A percentile compares a stretch with the other conserved stretches of the same genome.
phyloP scores from a whole-genome alignment of 179 eudicot genomes.

The Actinidia arguta region DNA sequence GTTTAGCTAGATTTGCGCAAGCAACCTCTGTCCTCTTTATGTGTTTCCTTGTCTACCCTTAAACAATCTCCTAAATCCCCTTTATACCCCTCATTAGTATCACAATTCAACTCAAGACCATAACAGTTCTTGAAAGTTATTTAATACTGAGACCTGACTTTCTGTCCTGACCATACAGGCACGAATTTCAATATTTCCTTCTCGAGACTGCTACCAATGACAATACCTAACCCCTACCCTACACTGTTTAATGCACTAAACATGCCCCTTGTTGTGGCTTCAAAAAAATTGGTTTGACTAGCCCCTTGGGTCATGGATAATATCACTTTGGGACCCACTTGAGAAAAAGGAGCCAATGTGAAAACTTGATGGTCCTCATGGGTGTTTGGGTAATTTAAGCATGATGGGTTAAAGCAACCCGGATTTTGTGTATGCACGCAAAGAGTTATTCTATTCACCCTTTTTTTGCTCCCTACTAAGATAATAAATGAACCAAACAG shows the following conservation, averaged over 20 bases:
- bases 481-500: too few relatives aligned
- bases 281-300: neutral
- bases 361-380: too few relatives aligned
- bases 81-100: neutral
- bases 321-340: neutral
- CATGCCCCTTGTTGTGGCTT: neutral
- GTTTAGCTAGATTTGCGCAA: conserved; percentile 46
- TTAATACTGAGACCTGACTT: neutral
- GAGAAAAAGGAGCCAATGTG: too few relatives aligned
- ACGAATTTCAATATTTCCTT: conserved; percentile 15
- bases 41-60: conserved; percentile 8
- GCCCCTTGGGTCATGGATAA: neutral
- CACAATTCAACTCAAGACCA: neutral
- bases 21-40: conserved; percentile 28
- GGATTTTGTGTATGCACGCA: too few relatives aligned
- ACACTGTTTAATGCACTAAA: neutral
- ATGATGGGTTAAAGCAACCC: too few relatives aligned
- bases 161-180: conserved; percentile 18
- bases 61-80: conserved; percentile 5
- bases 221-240: neutral
- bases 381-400: too few relatives aligned
- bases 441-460: too few relatives aligned
- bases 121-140: neutral
- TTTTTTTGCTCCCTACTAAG: too few relatives aligned
- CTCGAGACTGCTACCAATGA: conserved; percentile 21